phyloP scores from a whole-genome alignment of 371 early-diverging fungal species.

The Entomophthora muscae region DNA sequence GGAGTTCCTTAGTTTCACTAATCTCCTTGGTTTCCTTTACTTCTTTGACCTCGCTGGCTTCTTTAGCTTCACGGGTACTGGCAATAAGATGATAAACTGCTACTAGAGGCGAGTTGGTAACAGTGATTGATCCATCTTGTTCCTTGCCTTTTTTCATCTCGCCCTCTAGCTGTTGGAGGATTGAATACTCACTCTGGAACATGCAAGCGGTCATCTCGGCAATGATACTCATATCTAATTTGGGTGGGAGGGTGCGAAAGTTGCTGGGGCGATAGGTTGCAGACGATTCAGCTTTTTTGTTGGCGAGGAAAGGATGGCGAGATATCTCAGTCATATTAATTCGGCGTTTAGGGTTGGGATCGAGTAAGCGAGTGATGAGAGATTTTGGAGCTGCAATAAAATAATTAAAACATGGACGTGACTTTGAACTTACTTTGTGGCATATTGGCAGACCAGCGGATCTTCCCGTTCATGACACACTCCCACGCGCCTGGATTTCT shows the following conservation, averaged over 20 bases:
- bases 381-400: background rate
- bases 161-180: conserved; percentile 4
- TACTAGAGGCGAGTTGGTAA: conserved; percentile 3
- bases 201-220: conserved; percentile 8
- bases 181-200: conserved; percentile 6
- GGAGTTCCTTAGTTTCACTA: background rate
- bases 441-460: background rate
- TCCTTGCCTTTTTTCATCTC: conserved; percentile 6
- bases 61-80: background rate
- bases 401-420: background rate
- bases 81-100: conserved; percentile 7
- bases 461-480: conserved; percentile 8
- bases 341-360: conserved; percentile 7
- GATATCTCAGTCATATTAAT: conserved; percentile 5
- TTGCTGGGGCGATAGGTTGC: background rate
- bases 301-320: background rate
- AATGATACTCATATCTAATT: background rate
- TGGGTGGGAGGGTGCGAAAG: background rate
- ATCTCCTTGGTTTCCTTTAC: background rate
- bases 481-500: conserved; percentile 10
- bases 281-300: background rate
- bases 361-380: background rate
- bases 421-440: background rate
- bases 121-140: background rate
- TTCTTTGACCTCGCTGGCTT: background rate